Conservation (phyloP, 2,329 filamentous ascomycete genomes). For the Trichoderma hamatum region DNA sequence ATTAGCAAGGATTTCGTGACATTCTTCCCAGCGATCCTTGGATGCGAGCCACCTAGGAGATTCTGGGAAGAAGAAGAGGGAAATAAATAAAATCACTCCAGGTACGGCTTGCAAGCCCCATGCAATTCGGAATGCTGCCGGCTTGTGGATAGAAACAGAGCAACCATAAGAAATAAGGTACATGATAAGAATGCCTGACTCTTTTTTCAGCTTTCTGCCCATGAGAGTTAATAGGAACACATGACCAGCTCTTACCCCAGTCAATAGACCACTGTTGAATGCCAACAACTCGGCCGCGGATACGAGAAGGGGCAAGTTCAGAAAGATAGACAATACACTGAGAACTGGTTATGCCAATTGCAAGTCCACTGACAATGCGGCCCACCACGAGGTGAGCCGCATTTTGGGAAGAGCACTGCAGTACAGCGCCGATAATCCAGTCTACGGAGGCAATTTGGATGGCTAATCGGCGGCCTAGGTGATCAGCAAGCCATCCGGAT, state of each 20-base stretch:
- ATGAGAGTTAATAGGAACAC: background rate
- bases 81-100: background rate
- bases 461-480: background rate
- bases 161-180: background rate
- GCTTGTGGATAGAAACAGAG: background rate
- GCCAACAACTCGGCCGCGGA: background rate
- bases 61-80: conserved; percentile 9
- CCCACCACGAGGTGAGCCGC: conserved; percentile 8
- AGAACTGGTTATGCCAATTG: background rate
- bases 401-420: conserved; percentile 10
- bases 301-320: conserved; percentile 4
- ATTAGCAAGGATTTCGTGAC: background rate
- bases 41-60: background rate
- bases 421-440: conserved; percentile 1
- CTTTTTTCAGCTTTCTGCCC: background rate
- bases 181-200: background rate
- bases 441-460: conserved; percentile 2
- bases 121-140: background rate
- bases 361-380: background rate
- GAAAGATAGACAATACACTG: conserved; percentile 14
- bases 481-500: background rate
- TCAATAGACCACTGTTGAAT: conserved; percentile 14
- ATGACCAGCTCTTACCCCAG: background rate
- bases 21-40: conserved; percentile 11
- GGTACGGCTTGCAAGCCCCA: background rate